phyloP scores from a whole-genome alignment of 306 rosid species.

The Adenanthera pavonina region DNA sequence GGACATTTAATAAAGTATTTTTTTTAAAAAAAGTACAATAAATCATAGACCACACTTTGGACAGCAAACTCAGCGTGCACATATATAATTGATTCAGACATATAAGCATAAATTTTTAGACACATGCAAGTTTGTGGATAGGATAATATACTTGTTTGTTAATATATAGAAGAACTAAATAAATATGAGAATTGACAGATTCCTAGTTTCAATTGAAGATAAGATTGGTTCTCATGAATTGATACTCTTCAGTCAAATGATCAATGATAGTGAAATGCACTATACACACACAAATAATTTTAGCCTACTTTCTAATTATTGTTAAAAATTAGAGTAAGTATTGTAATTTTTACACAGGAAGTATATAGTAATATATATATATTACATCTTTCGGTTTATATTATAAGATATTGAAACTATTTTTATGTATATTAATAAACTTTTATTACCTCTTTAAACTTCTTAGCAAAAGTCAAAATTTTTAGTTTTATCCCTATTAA shows the following conservation, averaged over 20 bases:
- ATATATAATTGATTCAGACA: constrained; percentile 21
- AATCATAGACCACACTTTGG: constrained; percentile 24
- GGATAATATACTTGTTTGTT: background rate
- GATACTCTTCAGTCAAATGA: constrained; percentile 25
- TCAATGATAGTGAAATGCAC: constrained; percentile 17
- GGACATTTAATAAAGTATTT: constrained; percentile 24
- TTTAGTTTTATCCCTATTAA: no score
- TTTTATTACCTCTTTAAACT: no score
- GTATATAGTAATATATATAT: no score
- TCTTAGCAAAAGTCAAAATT: no score
- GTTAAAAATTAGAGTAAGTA: no score
- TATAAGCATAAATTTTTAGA: background rate
- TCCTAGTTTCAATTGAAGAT: constrained; percentile 16
- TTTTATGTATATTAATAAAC: no score
- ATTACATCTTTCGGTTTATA: no score
- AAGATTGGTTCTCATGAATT: background rate
- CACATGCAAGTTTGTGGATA: constrained; percentile 26
- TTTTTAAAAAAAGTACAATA: background rate
- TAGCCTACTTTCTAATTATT: no score
- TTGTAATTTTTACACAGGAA: no score
- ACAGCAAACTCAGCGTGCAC: constrained; percentile 25
- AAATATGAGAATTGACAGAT: constrained; percentile 24
- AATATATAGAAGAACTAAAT: background rate
- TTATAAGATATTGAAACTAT: no score
- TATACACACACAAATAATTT: background rate